Conservation (phyloP, 208 protist species). For the Trypanosoma melophagium region DNA sequence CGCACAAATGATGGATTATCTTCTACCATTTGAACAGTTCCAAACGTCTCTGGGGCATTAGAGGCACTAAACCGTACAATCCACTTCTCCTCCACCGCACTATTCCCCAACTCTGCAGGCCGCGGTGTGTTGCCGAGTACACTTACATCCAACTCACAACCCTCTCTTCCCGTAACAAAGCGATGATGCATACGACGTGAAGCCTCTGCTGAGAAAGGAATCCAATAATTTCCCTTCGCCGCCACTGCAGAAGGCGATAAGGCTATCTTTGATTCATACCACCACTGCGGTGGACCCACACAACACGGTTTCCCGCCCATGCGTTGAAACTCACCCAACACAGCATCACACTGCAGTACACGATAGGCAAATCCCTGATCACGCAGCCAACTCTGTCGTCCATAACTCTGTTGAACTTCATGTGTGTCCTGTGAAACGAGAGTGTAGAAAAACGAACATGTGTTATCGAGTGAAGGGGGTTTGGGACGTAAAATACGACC, state of each 20-base stretch:
- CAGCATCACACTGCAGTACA: slow-evolving; percentile 57
- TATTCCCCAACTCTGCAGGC: slow-evolving; percentile 11
- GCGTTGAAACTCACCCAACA: slow-evolving; percentile 36
- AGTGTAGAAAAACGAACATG: slow-evolving; percentile 98
- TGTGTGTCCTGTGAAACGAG: slow-evolving; percentile 96
- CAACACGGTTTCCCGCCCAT: slow-evolving; percentile 65
- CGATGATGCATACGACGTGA: slow-evolving; percentile 45
- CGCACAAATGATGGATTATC: slow-evolving; percentile 30
- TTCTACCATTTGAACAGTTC: slow-evolving; percentile 56
- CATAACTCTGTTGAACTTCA: slow-evolving; percentile 96
- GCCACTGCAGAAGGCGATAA: not conserved
- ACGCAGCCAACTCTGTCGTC: slow-evolving; percentile 98
- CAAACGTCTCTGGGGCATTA: slow-evolving; percentile 77
- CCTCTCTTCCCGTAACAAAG: slow-evolving; percentile 52
- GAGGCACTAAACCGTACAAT: slow-evolving; percentile 71
- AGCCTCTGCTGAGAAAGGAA: slow-evolving; percentile 54
- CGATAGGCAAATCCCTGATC: slow-evolving; percentile 94
- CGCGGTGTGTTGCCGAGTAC: slow-evolving; percentile 44
- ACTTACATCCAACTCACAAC: slow-evolving; percentile 37
- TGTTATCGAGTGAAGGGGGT: slow-evolving; percentile 92
- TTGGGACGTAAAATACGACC: slow-evolving; percentile 96
- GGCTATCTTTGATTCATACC: slow-evolving; percentile 49
- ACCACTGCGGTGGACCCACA: slow-evolving; percentile 81
- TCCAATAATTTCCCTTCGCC: slow-evolving; percentile 41
- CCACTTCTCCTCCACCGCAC: slow-evolving; percentile 42